Conservation (phyloP, 1,284 basidiomycete genomes). For the Papiliotrema flavescens region DNA sequence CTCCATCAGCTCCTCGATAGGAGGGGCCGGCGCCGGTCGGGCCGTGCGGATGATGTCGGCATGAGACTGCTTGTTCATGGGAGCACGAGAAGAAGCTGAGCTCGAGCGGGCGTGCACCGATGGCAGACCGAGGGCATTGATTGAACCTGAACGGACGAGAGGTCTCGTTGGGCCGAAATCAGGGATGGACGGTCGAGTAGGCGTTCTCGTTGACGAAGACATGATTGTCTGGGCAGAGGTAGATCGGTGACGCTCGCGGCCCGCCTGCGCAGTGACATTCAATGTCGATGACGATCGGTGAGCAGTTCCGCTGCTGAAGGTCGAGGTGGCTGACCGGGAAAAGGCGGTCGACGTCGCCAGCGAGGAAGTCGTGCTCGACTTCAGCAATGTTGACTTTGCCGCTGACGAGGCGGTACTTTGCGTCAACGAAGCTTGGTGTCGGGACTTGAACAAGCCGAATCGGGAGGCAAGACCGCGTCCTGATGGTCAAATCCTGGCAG, state of each 20-base stretch:
- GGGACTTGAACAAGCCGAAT: conserved; percentile 14
- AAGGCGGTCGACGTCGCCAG: background rate
- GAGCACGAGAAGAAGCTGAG: conserved; percentile 7
- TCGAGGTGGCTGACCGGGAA: background rate
- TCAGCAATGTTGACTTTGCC: background rate
- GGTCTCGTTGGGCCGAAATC: background rate
- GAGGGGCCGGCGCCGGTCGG: conserved; percentile 30
- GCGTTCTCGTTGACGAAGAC: conserved; percentile 11
- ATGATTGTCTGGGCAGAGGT: conserved; percentile 17
- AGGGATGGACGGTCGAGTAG: conserved; percentile 2
- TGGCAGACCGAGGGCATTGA: conserved; percentile 23
- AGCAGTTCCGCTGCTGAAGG: background rate
- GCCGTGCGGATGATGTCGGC: conserved; percentile 30
- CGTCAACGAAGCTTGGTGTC: background rate
- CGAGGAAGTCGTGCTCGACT: background rate
- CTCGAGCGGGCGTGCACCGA: conserved; percentile 9
- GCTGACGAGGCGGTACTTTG: background rate
- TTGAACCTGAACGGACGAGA: conserved; percentile 12
- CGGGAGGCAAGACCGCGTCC: conserved; percentile 6
- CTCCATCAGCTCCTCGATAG: conserved; percentile 2
- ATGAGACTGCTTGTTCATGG: conserved; percentile 24
- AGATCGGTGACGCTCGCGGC: conserved; percentile 8
- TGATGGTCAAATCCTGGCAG: background rate
- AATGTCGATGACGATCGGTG: background rate
- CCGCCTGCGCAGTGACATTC: no score